These are phyloP conservation scores for Nicotiana rustica DNA, from an alignment of 305 asterid genomes.

Conservation along the genomic window DNA sequence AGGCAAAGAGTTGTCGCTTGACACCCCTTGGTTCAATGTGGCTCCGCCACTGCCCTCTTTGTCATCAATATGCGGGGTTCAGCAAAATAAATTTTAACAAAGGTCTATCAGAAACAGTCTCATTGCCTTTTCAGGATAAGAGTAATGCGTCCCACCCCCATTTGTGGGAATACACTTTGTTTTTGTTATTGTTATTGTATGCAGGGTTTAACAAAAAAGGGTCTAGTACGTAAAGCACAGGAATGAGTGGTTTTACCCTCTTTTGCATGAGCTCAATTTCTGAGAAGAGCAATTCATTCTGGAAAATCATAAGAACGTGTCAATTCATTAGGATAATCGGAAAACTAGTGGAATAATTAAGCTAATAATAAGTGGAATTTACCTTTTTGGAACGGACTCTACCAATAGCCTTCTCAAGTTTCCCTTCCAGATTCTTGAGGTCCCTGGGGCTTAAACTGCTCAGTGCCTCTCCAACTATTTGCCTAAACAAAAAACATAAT, in stretches of 20 bases:
- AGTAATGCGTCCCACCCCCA: too few relatives aligned
- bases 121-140: neutral
- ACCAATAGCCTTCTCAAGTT: slow-evolving; percentile 80
- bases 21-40: too few relatives aligned
- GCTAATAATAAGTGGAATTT: neutral
- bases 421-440: slow-evolving; percentile 63
- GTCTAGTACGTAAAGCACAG: neutral
- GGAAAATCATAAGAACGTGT: slow-evolving; percentile 30
- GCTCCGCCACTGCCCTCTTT: too few relatives aligned
- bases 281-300: slow-evolving; percentile 88
- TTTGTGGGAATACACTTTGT: too few relatives aligned
- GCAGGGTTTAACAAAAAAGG: too few relatives aligned
- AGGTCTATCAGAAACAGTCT: too few relatives aligned
- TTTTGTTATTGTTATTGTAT: too few relatives aligned
- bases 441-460: slow-evolving; percentile 61
- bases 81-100: too few relatives aligned
- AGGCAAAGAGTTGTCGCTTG: too few relatives aligned
- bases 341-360: neutral
- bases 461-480: slow-evolving; percentile 83
- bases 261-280: slow-evolving; percentile 94
- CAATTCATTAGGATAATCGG: neutral
- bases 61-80: too few relatives aligned
- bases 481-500: slow-evolving; percentile 45
- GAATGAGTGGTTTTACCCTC: slow-evolving; percentile 57
- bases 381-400: slow-evolving; percentile 84